These are phyloP conservation scores for Diospyros kaki DNA, from an alignment of 148 eudicot genomes.

Conservation along the genomic window DNA sequence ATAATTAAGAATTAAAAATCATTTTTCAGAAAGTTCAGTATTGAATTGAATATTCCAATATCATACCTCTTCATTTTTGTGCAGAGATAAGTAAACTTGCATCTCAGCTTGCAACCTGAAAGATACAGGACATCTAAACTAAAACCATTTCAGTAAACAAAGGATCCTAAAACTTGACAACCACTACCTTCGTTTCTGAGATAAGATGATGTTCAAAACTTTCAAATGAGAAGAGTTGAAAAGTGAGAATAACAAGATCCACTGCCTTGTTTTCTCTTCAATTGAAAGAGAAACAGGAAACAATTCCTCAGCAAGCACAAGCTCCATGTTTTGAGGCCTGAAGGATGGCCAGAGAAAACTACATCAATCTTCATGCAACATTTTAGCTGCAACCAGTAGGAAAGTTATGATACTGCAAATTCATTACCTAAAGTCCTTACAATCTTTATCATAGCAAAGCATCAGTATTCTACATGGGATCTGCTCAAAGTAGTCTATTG, in stretches of 20 bases:
- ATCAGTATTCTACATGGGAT: conserved; percentile 76
- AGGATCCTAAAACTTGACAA: conserved; percentile 8
- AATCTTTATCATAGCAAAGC: conserved; percentile 76
- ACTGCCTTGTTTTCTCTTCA: conserved; percentile 68
- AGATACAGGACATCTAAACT: conserved; percentile 14
- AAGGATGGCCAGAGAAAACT: conserved; percentile 14
- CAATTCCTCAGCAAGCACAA: conserved; percentile 59
- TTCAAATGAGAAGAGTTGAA: conserved; percentile 66
- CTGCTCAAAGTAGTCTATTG: conserved; percentile 56
- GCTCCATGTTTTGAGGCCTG: conserved; percentile 80
- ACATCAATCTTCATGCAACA: not conserved
- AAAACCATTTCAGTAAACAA: conserved; percentile 5
- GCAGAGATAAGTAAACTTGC: conserved; percentile 53
- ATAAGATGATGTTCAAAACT: conserved; percentile 62
- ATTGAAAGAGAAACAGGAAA: conserved; percentile 76
- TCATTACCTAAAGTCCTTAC: conserved; percentile 72
- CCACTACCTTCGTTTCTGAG: conserved; percentile 70
- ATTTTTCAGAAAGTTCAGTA: not conserved
- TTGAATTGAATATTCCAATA: conserved; percentile 5
- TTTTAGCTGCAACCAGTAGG: not conserved
- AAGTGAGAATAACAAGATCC: conserved; percentile 71
- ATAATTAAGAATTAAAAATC: not conserved
- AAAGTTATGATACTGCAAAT: not conserved
- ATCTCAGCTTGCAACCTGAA: conserved; percentile 80
- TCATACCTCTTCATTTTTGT: conserved; percentile 47